Evolutionary conservation across 228 moss, liverwort and hornwort species (phyloP).

Genomic region (Sphagnum magellanicum): DNA sequence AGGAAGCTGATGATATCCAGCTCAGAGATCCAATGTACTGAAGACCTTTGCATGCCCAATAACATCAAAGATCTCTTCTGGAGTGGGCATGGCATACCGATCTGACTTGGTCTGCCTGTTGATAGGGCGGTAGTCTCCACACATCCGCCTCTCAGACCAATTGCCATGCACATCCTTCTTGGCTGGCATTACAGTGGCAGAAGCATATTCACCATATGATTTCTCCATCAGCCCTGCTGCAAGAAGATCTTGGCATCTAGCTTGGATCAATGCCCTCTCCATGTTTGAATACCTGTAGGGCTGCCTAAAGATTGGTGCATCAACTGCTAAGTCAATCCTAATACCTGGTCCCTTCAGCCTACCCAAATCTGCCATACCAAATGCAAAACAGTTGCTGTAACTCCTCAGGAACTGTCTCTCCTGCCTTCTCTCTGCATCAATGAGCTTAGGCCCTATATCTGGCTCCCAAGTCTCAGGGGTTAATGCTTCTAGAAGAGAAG

Average conservation of each 20-base stretch:
- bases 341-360: background rate
- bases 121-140: constrained; percentile 7
- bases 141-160: background rate
- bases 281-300: constrained; percentile 2
- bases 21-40: background rate
- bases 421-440: background rate
- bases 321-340: background rate
- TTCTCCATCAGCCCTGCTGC: background rate
- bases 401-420: background rate
- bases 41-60: background rate
- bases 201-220: background rate
- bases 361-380: background rate
- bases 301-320: background rate
- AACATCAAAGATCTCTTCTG: constrained; percentile 6
- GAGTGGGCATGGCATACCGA: constrained; percentile 5
- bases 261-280: background rate
- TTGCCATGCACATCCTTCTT: background rate
- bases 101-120: background rate
- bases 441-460: background rate
- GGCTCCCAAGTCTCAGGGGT: background rate
- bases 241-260: background rate
- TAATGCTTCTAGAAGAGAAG: background rate
- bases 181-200: background rate
- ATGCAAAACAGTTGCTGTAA: constrained; percentile 4
- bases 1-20: background rate